Conservation (phyloP, 2,329 filamentous ascomycete species). For the Scytalidium lignicola region DNA sequence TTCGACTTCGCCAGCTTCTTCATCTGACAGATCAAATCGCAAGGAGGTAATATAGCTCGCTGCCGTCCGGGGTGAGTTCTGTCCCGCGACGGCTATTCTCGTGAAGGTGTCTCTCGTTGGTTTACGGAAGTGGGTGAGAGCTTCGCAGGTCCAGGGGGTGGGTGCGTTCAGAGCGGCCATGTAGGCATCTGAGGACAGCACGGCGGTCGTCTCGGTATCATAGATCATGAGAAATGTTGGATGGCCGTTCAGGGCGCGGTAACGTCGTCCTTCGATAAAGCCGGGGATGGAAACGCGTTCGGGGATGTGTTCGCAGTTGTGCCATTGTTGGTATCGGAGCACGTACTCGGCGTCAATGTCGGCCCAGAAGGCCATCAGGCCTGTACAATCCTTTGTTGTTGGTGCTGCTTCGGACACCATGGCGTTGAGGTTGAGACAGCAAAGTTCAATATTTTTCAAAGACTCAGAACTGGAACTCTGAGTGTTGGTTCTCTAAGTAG, state of each 20-base stretch:
- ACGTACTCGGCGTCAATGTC: neutral
- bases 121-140: neutral
- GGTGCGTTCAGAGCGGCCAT: neutral
- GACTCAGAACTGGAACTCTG: too few relatives aligned
- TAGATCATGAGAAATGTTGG: neutral
- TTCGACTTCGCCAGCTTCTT: neutral
- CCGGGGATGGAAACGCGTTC: neutral
- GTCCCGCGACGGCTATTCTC: neutral
- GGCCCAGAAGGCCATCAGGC: neutral
- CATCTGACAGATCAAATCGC: neutral
- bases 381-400: neutral
- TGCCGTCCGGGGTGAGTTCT: neutral
- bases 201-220: neutral
- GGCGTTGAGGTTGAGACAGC: too few relatives aligned
- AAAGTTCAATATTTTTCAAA: too few relatives aligned
- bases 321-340: neutral
- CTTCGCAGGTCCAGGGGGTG: neutral
- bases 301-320: neutral
- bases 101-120: neutral
- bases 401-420: neutral
- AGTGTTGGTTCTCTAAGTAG: too few relatives aligned
- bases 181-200: neutral
- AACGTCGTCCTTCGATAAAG: neutral
- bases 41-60: neutral
- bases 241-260: neutral